These are phyloP conservation scores for Quercus phellos DNA, from an alignment of 331 rosid species.

Conservation along the genomic window DNA sequence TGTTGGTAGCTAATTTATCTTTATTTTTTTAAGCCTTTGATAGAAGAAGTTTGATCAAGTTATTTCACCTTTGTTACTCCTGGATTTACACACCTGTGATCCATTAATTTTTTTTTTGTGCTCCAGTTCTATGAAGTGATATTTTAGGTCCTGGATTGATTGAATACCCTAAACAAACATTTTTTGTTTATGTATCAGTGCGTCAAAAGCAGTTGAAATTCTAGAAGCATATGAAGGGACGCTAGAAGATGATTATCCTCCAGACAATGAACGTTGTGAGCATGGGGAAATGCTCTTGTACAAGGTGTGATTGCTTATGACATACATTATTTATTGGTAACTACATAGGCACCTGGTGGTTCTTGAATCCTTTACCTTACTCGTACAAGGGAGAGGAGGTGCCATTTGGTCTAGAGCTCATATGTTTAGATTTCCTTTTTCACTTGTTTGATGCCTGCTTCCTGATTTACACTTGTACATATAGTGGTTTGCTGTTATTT, in stretches of 20 bases:
- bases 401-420: not conserved
- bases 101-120: not conserved
- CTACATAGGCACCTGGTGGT: not conserved
- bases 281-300: constrained; percentile 98
- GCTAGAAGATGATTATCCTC: constrained; percentile 91
- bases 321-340: not conserved
- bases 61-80: not conserved
- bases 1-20: not conserved
- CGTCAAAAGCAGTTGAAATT: constrained; percentile 89
- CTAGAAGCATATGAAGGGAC: constrained; percentile 99
- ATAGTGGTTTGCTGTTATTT: not conserved
- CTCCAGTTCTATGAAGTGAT: not conserved
- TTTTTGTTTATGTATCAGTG: constrained; percentile 40
- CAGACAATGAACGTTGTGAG: constrained; percentile 92
- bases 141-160: not conserved
- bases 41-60: not conserved
- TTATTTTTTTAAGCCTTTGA: not conserved
- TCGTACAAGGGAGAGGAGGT: no score
- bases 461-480: constrained; percentile 4
- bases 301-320: constrained; percentile 50
- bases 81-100: not conserved
- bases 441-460: constrained; percentile 1
- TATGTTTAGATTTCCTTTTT: constrained; percentile 4
- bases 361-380: no score
- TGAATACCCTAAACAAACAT: constrained; percentile 12